Evolutionary conservation across 257 asterid genomes (phyloP).

Genomic region (Solanum peruvianum): DNA sequence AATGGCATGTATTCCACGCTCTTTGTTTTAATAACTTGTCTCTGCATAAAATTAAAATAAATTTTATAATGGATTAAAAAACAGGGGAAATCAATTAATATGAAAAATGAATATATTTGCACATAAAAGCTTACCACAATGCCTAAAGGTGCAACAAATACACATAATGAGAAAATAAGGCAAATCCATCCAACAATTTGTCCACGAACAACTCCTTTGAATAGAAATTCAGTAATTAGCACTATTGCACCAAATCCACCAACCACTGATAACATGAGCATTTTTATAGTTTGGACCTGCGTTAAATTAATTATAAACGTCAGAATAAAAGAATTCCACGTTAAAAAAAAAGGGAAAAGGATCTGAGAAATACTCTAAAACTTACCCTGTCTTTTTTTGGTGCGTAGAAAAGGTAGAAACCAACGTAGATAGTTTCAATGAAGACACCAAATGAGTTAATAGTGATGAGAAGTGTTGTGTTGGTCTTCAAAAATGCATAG

Average conservation of each 20-base stretch:
- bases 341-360: too few relatives aligned
- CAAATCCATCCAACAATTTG: constrained; percentile 56
- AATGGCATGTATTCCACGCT: constrained; percentile 68
- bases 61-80: neutral
- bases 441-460: constrained; percentile 54
- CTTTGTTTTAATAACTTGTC: constrained; percentile 48
- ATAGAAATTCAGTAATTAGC: constrained; percentile 21
- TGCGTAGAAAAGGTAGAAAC: constrained; percentile 41
- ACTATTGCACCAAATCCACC: constrained; percentile 39
- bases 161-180: constrained; percentile 51
- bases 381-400: constrained; percentile 31
- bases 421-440: constrained; percentile 37
- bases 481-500: constrained; percentile 50
- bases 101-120: neutral
- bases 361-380: too few relatives aligned
- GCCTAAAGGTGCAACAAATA: constrained; percentile 58
- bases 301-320: neutral
- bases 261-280: constrained; percentile 13
- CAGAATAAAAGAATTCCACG: too few relatives aligned
- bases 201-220: constrained; percentile 22
- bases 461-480: constrained; percentile 54
- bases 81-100: neutral
- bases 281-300: constrained; percentile 38
- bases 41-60: constrained; percentile 9
- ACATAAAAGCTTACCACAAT: constrained; percentile 13